Conservation (phyloP, 257 asterid species). For the Sherardia arvensis region DNA sequence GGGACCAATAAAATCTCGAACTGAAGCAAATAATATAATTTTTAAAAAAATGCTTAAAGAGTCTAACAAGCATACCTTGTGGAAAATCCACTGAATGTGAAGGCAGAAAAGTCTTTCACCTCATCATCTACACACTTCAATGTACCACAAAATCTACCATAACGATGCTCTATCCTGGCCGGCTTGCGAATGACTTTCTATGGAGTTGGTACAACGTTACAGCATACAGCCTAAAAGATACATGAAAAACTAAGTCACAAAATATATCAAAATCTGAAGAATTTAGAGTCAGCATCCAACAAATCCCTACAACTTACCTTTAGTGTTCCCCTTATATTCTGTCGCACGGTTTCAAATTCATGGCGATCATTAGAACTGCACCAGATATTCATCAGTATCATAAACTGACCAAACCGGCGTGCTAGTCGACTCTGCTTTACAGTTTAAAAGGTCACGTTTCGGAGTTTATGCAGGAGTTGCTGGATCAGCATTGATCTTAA, state of each 20-base stretch:
- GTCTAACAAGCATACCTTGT: not conserved
- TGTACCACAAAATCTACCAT: conserved; percentile 63
- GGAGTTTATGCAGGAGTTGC: too few species aligned
- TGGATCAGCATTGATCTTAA: too few species aligned
- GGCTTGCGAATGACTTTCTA: conserved; percentile 78
- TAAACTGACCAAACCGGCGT: not conserved
- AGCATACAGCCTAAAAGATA: conserved; percentile 51
- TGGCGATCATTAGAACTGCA: conserved; percentile 82
- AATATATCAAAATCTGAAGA: not conserved
- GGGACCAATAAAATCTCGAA: conserved; percentile 70
- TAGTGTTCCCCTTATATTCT: conserved; percentile 58
- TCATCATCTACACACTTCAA: conserved; percentile 74
- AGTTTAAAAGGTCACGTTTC: too few species aligned
- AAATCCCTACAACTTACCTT: conserved; percentile 52
- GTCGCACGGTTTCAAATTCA: conserved; percentile 84
- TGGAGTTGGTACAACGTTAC: conserved; percentile 53
- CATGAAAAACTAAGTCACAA: conserved; percentile 2
- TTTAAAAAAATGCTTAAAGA: conserved; percentile 10
- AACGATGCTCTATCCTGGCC: conserved; percentile 85
- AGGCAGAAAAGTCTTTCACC: conserved; percentile 28
- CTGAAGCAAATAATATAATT: too few species aligned
- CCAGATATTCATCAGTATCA: conserved; percentile 5
- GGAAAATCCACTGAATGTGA: not conserved
- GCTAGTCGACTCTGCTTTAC: too few species aligned
- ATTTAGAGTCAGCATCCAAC: not conserved